Base-by-base conservation (phyloP, 805 yeast genomes). In the Suhomyces pyralidae region DNA sequence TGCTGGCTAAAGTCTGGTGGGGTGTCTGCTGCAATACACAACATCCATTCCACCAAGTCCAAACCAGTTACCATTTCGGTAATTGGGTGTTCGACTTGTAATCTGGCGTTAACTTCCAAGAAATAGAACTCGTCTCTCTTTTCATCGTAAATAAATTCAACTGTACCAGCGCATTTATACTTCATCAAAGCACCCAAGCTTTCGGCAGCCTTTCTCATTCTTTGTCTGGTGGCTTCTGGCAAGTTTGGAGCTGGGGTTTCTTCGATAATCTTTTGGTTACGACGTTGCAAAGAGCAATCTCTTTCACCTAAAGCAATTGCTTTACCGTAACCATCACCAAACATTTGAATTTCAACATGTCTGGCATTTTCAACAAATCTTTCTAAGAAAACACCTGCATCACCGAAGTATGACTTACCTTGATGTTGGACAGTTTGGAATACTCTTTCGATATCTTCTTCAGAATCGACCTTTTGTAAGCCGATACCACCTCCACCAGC, bases 401-500 rank as follows among this genome's bases (percentile, higher is more conserved):
- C 97, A 58, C 97, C 97, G 65, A 93, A 93, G 67, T 90, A 93
- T 0, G 96, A 82, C 65, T 84, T 80, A 58, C 97, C 99, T 72
- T 91, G 97, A 71, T 91, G 97, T 66, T 90, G 86, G 44, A 94
- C 98, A 8, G 96, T 86, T 63, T 83, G 88, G 71, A 90, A 93
- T 12, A 92, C 96, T 56, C 87, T 75, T 71, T 84, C 89, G 57
- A 94, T 84, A 55, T 94, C 97, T 17, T 69, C 83, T 59, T 82
- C 88, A 34, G 84, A 79, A 63, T 92, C 97, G 54, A 92, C 97
- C 66, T 91, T 88, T 70, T 93, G 97, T 61, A 93, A 76, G 58
- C 99, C 99, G 64, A 93, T 93, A 73, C 99, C 99, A 71, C 99
- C 99, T 65, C 99, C 99, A 67, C 99, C 99, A 24, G 98, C 98